Evolutionary conservation across 164 flowering plant species (phyloP).

Genomic region (Hamamelis virginiana): DNA sequence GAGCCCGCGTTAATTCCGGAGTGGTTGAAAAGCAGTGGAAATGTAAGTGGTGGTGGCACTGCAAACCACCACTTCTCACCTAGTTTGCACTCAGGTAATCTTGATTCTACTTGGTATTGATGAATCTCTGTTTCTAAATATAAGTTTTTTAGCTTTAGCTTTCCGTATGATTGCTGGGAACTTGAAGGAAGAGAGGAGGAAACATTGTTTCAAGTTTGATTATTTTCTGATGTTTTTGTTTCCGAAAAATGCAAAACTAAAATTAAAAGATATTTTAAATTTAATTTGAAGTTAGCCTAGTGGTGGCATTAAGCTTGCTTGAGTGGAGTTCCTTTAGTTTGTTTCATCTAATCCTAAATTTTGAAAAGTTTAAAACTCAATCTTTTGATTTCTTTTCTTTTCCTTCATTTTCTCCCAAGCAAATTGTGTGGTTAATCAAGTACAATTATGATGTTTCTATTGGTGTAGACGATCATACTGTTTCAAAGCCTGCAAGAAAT

Average conservation of each 20-base stretch:
- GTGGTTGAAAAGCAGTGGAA: conserved; percentile 32
- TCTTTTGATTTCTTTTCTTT: not conserved
- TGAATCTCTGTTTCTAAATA: too few species aligned
- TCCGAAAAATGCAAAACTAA: too few species aligned
- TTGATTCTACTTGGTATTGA: not conserved
- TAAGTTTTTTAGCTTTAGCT: not conserved
- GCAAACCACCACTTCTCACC: conserved; percentile 21
- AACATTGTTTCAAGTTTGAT: too few species aligned
- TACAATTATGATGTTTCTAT: not conserved
- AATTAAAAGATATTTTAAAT: too few species aligned
- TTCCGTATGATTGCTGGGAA: not conserved
- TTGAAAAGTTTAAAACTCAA: not conserved
- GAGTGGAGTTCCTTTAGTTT: too few species aligned
- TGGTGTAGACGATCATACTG: conserved; percentile 25
- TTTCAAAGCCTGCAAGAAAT: conserved; percentile 18
- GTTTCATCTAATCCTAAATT: not conserved
- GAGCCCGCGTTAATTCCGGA: conserved; percentile 32
- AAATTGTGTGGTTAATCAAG: not conserved
- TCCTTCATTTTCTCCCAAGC: not conserved
- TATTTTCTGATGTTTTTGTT: too few species aligned
- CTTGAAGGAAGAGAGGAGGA: too few species aligned
- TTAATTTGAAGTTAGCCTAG: too few species aligned
- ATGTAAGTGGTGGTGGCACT: conserved; percentile 19
- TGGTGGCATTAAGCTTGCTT: too few species aligned
- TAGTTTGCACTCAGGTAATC: conserved; percentile 33